A percentile compares a stretch with the other conserved stretches of the same genome.
phyloP scores from a whole-genome alignment of 805 yeast species.

The Teunomyces lycoperdinae region DNA sequence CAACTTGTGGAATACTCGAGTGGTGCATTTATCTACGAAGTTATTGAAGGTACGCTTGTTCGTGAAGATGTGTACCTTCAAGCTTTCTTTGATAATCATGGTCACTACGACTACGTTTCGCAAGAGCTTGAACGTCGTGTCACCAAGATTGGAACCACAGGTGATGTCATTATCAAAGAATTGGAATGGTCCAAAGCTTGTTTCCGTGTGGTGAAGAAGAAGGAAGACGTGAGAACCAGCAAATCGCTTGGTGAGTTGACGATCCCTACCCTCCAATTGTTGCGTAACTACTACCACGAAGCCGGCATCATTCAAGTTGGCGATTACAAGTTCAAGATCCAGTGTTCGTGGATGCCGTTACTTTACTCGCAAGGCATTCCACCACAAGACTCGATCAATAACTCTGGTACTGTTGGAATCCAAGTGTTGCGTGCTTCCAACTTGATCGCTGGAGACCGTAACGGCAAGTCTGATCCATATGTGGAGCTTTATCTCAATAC shows the following conservation, averaged over 20 bases:
- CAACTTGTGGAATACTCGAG: slow-evolving; percentile 58
- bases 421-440: slow-evolving; percentile 62
- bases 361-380: slow-evolving; percentile 56
- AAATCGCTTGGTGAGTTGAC: slow-evolving; percentile 60
- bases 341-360: slow-evolving; percentile 79
- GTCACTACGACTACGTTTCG: slow-evolving; percentile 61
- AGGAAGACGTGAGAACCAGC: slow-evolving; percentile 51
- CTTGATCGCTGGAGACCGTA: slow-evolving; percentile 81
- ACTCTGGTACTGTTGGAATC: slow-evolving; percentile 68
- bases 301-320: slow-evolving; percentile 56
- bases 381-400: slow-evolving; percentile 67
- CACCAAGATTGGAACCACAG: slow-evolving; percentile 43
- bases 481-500: slow-evolving; percentile 67
- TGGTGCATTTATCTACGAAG: slow-evolving; percentile 73
- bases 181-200: slow-evolving; percentile 67
- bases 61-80: slow-evolving; percentile 66
- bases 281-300: slow-evolving; percentile 61
- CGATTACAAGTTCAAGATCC: slow-evolving; percentile 52
- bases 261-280: slow-evolving; percentile 62
- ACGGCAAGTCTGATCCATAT: slow-evolving; percentile 94
- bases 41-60: slow-evolving; percentile 56
- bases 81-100: slow-evolving; percentile 71
- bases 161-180: slow-evolving; percentile 76
- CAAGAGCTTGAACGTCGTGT: slow-evolving; percentile 48
- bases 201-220: slow-evolving; percentile 59